phyloP scores from a whole-genome alignment of 768 basidiomycete genomes.

The Cyclocybe cylindracea region DNA sequence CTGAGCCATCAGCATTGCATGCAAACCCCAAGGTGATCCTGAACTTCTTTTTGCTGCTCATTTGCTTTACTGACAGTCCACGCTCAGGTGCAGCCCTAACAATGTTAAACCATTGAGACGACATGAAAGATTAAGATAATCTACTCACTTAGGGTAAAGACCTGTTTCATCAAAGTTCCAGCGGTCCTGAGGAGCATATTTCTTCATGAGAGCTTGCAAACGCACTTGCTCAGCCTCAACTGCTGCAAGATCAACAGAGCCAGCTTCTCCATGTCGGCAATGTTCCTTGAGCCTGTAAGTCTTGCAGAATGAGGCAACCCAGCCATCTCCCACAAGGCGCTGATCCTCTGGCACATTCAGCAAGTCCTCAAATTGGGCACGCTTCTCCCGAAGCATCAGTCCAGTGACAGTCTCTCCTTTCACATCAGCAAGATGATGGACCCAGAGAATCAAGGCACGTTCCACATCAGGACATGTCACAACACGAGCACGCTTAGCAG shows the following conservation, averaged over 20 bases:
- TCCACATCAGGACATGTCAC: conserved; percentile 32
- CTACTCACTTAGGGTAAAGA: conserved; percentile 32
- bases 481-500: conserved; percentile 27
- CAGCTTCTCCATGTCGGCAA: conserved; percentile 36
- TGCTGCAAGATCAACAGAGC: conserved; percentile 19
- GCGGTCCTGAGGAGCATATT: conserved; percentile 28
- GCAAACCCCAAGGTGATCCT: conserved; percentile 33
- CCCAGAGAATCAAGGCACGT: conserved; percentile 37
- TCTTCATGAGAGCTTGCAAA: conserved; percentile 26
- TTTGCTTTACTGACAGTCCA: conserved; percentile 24
- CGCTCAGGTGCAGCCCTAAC: conserved; percentile 32
- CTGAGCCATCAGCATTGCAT: conserved; percentile 33
- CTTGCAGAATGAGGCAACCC: conserved; percentile 27
- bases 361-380: conserved; percentile 32
- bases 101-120: conserved; percentile 18
- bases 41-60: conserved; percentile 34
- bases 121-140: background rate
- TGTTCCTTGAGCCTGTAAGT: conserved; percentile 22
- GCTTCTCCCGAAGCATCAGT: conserved; percentile 35
- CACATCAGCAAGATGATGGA: conserved; percentile 31
- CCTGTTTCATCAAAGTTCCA: conserved; percentile 40
- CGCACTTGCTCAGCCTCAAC: conserved; percentile 24
- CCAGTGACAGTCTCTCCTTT: conserved; percentile 33
- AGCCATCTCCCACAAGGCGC: conserved; percentile 35
- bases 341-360: conserved; percentile 32